A percentile compares a stretch with the other conserved stretches of the same genome.
Evolutionary conservation across 805 yeast species (phyloP).

Genomic region (Sugiyamaella chiloensis): DNA sequence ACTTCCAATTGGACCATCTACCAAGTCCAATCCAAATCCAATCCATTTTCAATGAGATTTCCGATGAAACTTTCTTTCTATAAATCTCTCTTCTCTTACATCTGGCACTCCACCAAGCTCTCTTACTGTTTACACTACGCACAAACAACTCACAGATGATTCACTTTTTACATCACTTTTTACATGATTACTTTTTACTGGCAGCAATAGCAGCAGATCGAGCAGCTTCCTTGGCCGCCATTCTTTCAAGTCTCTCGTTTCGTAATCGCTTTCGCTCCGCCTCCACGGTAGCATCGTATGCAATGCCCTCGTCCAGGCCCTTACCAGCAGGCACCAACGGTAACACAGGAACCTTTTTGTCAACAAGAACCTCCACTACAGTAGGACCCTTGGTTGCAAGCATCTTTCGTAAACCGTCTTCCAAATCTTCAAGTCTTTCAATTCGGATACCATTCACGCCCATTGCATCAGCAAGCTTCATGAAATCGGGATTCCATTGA

Average conservation of each 20-base stretch:
- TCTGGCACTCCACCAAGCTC: too few species aligned
- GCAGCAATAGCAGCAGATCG: conserved; percentile 1
- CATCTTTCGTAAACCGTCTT: conserved; percentile 59
- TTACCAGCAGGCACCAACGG: conserved; percentile 99
- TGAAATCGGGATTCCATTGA: conserved; percentile 90
- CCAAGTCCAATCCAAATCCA: too few species aligned
- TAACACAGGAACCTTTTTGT: conserved; percentile 88
- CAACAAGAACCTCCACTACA: conserved; percentile 84
- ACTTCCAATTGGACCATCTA: too few species aligned
- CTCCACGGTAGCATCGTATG: conserved; percentile 67
- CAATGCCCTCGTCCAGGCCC: conserved; percentile 88
- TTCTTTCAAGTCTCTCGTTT: conserved; percentile 29
- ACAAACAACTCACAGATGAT: too few species aligned
- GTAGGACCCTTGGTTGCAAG: conserved; percentile 78
- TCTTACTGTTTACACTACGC: too few species aligned
- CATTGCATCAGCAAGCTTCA: conserved; percentile 92
- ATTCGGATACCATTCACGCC: conserved; percentile 81
- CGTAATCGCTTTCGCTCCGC: conserved; percentile 31
- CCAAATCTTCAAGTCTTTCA: conserved; percentile 62
- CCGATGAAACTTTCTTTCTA: too few species aligned
- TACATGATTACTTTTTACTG: too few species aligned
- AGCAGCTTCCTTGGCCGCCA: conserved; percentile 9
- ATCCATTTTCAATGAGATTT: too few species aligned
- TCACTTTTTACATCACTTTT: too few species aligned
- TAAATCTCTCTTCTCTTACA: too few species aligned